These are phyloP conservation scores for Sanguinoderma infundibulare DNA, from an alignment of 1,284 basidiomycete species.

Conservation along the genomic window DNA sequence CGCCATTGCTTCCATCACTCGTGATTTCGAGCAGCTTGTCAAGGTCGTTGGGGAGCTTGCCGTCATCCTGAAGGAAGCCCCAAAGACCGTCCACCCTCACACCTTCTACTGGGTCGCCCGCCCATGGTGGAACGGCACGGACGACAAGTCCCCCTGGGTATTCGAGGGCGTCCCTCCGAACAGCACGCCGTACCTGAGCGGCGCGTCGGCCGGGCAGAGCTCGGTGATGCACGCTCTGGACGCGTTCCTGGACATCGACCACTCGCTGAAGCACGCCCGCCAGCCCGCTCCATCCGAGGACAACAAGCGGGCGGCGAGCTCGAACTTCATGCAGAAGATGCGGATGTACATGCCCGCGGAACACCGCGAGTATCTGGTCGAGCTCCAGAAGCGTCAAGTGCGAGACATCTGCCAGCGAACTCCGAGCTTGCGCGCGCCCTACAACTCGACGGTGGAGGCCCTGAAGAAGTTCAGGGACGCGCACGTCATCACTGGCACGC, in stretches of 20 bases:
- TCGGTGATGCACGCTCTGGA: conserved; percentile 86
- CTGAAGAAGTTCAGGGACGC: conserved; percentile 84
- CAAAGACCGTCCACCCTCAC: conserved; percentile 81
- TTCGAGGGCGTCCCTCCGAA: conserved; percentile 79
- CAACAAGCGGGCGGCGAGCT: conserved; percentile 63
- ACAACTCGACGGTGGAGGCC: conserved; percentile 79
- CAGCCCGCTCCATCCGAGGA: conserved; percentile 69
- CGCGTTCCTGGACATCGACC: conserved; percentile 84
- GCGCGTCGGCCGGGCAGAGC: conserved; percentile 95
- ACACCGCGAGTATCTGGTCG: conserved; percentile 69
- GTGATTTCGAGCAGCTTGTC: conserved; percentile 75
- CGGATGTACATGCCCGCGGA: conserved; percentile 81
- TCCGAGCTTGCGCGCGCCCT: conserved; percentile 68
- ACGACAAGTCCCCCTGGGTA: conserved; percentile 76
- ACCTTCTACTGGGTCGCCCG: conserved; percentile 91
- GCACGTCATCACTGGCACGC: conserved; percentile 88
- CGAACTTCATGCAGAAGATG: conserved; percentile 84
- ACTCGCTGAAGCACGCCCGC: conserved; percentile 76
- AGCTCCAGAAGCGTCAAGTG: conserved; percentile 57
- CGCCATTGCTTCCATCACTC: conserved; percentile 72
- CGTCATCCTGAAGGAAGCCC: conserved; percentile 71
- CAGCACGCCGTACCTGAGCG: conserved; percentile 69
- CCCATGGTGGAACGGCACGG: conserved; percentile 93
- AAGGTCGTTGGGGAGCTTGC: conserved; percentile 77
- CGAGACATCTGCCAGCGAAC: conserved; percentile 61